Conservation (phyloP, 2,329 filamentous ascomycete genomes). For the Aureobasidium sp. region DNA sequence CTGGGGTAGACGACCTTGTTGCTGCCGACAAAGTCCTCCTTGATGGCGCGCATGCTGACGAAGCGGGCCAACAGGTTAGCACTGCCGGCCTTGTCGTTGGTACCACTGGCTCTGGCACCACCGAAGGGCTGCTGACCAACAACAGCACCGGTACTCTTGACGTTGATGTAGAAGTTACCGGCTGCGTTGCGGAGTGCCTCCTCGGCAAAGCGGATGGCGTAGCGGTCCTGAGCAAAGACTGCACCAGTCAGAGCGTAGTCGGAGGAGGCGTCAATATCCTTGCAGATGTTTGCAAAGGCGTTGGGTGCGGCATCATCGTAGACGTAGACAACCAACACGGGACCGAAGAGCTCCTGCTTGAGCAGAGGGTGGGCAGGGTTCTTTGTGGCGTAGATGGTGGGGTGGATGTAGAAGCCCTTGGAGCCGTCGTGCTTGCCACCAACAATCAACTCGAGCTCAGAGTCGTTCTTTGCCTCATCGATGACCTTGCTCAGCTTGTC, state of each 20-base stretch:
- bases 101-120: constrained; percentile 46
- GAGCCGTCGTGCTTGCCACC: constrained; percentile 71
- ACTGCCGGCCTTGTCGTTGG: constrained; percentile 50
- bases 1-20: constrained; percentile 45
- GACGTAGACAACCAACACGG: constrained; percentile 64
- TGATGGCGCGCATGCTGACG: constrained; percentile 48
- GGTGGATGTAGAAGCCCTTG: constrained; percentile 75
- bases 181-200: constrained; percentile 63
- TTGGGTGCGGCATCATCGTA: constrained; percentile 56
- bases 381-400: constrained; percentile 69
- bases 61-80: constrained; percentile 44
- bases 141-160: constrained; percentile 55
- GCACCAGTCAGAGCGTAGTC: constrained; percentile 73
- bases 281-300: constrained; percentile 52
- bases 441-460: constrained; percentile 60
- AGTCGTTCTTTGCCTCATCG: constrained; percentile 66
- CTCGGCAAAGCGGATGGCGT: constrained; percentile 59
- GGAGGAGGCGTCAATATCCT: constrained; percentile 60
- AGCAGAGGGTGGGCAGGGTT: constrained; percentile 68
- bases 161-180: constrained; percentile 82
- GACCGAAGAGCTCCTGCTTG: constrained; percentile 73
- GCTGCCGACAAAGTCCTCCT: constrained; percentile 46
- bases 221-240: constrained; percentile 63
- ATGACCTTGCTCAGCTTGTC: constrained; percentile 71
- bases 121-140: constrained; percentile 36